A percentile compares a stretch with the other conserved stretches of the same genome.
Evolutionary conservation across 257 asterid genomes (phyloP).

Genomic region (Solanum sejunctum): DNA sequence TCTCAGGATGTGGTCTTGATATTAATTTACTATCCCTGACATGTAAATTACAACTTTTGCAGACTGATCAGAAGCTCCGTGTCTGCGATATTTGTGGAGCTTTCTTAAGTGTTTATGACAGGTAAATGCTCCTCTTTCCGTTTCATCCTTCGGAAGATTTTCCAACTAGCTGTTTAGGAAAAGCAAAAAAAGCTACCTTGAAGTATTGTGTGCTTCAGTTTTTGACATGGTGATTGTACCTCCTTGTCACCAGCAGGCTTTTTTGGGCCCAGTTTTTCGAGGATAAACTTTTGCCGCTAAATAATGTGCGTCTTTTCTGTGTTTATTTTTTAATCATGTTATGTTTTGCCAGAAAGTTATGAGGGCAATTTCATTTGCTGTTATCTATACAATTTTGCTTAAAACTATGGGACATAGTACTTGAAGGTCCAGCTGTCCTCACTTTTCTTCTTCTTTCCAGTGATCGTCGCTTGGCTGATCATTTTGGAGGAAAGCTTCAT

Average conservation of each 20-base stretch:
- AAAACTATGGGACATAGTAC: background rate
- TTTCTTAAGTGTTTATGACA: slow-evolving; percentile 88
- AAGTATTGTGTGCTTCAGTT: slow-evolving; percentile 37
- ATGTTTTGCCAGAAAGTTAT: slow-evolving; percentile 28
- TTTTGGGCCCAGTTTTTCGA: slow-evolving; percentile 95
- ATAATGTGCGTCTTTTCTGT: slow-evolving; percentile 96
- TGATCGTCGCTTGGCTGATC: slow-evolving; percentile 99
- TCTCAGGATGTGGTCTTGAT: background rate
- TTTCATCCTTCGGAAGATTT: background rate
- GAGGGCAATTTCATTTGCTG: slow-evolving; percentile 9
- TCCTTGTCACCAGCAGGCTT: slow-evolving; percentile 98
- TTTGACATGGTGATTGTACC: slow-evolving; percentile 82
- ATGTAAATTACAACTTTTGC: slow-evolving; percentile 11
- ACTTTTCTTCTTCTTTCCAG: slow-evolving; percentile 41
- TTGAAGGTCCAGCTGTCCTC: background rate
- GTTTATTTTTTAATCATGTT: slow-evolving; percentile 53
- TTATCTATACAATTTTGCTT: background rate
- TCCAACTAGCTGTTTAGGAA: slow-evolving; percentile 19
- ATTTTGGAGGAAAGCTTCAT: slow-evolving; percentile 99
- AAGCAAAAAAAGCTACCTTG: slow-evolving; percentile 20
- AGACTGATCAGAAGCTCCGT: slow-evolving; percentile 99
- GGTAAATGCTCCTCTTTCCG: slow-evolving; percentile 27
- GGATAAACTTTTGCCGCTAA: slow-evolving; percentile 96
- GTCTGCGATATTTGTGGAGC: slow-evolving; percentile 99
- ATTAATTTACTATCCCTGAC: slow-evolving; percentile 14